These are phyloP conservation scores for Salicornia ramosissima DNA, from an alignment of 148 eudicot species.

Conservation along the genomic window DNA sequence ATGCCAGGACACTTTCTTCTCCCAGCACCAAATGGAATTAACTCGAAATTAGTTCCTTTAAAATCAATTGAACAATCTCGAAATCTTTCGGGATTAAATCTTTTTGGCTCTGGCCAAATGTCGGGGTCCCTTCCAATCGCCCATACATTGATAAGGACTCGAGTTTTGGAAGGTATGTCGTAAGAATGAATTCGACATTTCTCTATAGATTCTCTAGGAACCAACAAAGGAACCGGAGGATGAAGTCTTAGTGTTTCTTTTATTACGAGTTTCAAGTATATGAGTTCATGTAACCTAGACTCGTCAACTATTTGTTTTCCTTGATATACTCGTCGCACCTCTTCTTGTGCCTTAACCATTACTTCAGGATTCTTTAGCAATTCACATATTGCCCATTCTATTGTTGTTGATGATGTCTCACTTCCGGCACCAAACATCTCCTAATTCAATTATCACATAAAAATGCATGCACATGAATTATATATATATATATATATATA, in stretches of 20 bases:
- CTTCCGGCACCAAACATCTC: constrained; percentile 16
- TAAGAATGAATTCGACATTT: neutral
- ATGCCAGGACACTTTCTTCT: constrained; percentile 36
- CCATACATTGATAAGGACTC: constrained; percentile 1
- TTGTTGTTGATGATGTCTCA: constrained; percentile 4
- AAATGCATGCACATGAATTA: too few species aligned
- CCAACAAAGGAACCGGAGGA: neutral
- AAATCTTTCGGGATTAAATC: constrained; percentile 32
- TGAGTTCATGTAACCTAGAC: neutral
- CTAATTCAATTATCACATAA: neutral
- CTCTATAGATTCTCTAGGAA: neutral
- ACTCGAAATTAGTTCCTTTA: constrained; percentile 24
- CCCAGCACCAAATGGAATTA: constrained; percentile 33
- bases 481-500: too few species aligned
- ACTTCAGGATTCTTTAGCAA: constrained; percentile 12
- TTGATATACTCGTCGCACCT: constrained; percentile 10
- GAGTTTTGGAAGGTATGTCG: constrained; percentile 5
- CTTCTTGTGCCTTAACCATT: constrained; percentile 7
- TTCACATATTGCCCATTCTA: constrained; percentile 21
- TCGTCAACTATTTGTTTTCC: neutral
- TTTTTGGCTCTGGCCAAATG: constrained; percentile 26
- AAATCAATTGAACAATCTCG: constrained; percentile 13
- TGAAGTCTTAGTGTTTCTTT: constrained; percentile 11
- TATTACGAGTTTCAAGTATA: constrained; percentile 6
- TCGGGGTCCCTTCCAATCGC: constrained; percentile 23